Percentiles rank a stretch among this genome's conserved stretches.
phyloP scores from a whole-genome alignment of 1,139 yeast species.

The Geotrichum reessii region DNA sequence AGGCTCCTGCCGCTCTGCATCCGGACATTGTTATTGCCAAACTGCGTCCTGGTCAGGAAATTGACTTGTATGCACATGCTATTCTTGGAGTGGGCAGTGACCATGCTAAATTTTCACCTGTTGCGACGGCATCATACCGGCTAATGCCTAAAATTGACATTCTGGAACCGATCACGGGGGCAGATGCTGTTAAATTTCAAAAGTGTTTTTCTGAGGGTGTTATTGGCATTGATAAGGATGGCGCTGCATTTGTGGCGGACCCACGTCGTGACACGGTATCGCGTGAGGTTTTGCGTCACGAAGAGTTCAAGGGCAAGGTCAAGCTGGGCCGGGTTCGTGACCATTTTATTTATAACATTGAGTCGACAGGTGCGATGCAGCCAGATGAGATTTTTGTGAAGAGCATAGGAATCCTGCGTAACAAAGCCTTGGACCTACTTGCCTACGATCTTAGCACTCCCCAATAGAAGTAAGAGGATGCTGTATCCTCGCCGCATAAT shows the following conservation, averaged over 20 bases:
- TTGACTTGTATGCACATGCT: constrained; percentile 84
- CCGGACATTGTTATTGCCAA: constrained; percentile 88
- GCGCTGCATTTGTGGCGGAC: constrained; percentile 75
- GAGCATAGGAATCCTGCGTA: constrained; percentile 74
- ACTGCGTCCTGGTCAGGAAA: constrained; percentile 95
- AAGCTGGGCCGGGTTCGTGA: constrained; percentile 86
- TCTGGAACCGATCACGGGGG: constrained; percentile 66
- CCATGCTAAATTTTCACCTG: constrained; percentile 97
- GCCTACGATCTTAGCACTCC: constrained; percentile 17
- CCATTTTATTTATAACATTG: constrained; percentile 90
- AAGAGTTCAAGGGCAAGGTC: constrained; percentile 82
- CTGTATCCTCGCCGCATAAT: not conserved
- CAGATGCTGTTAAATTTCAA: constrained; percentile 70
- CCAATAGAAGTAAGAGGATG: not conserved
- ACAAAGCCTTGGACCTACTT: constrained; percentile 71
- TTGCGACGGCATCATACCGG: constrained; percentile 94
- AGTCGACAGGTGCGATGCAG: constrained; percentile 92
- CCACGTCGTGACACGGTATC: constrained; percentile 94
- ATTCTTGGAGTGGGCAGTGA: constrained; percentile 87
- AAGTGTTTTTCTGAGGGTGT: constrained; percentile 93
- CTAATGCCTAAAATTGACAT: constrained; percentile 88
- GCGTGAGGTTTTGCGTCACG: constrained; percentile 90
- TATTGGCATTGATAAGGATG: constrained; percentile 64
- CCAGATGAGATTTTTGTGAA: constrained; percentile 94
- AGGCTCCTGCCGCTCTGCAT: constrained; percentile 32